Conservation (phyloP, 2,329 filamentous ascomycete species). For the Orbilia brochopaga region DNA sequence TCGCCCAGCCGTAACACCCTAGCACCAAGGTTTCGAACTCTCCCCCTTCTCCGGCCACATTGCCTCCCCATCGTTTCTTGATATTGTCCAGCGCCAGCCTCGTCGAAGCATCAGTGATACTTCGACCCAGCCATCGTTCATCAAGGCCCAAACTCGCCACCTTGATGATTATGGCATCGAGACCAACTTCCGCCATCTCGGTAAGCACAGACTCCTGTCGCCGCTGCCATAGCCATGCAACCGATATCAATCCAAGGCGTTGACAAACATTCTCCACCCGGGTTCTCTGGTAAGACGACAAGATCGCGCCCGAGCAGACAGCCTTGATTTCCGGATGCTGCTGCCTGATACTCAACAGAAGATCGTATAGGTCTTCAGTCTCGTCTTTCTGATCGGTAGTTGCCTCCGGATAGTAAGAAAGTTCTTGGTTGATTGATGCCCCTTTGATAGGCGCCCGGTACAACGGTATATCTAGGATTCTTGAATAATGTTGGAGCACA, state of each 20-base stretch:
- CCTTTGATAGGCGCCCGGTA: slow-evolving; percentile 81
- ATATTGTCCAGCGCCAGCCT: slow-evolving; percentile 62
- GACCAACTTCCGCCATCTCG: slow-evolving; percentile 78
- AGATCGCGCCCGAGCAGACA: slow-evolving; percentile 85
- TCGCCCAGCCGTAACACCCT: slow-evolving; percentile 73
- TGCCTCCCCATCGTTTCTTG: slow-evolving; percentile 60
- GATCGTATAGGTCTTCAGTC: slow-evolving; percentile 81
- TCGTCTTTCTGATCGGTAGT: slow-evolving; percentile 66
- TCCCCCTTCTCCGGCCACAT: slow-evolving; percentile 84
- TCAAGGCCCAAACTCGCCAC: slow-evolving; percentile 89
- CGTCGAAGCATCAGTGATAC: slow-evolving; percentile 68
- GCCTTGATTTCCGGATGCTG: slow-evolving; percentile 82
- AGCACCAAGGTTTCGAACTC: slow-evolving; percentile 94
- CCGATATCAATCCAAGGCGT: slow-evolving; percentile 79
- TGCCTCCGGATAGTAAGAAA: slow-evolving; percentile 68
- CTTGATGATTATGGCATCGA: slow-evolving; percentile 92
- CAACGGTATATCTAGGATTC: slow-evolving; percentile 78
- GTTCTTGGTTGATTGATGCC: slow-evolving; percentile 70
- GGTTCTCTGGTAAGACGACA: slow-evolving; percentile 94
- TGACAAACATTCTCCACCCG: slow-evolving; percentile 89
- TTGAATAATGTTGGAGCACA: slow-evolving; percentile 81
- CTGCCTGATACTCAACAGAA: slow-evolving; percentile 71
- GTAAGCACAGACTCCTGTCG: slow-evolving; percentile 66
- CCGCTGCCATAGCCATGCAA: slow-evolving; percentile 86
- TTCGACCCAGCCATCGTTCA: slow-evolving; percentile 77